Percentiles rank a stretch among this genome's conserved stretches.
Evolutionary conservation across 768 basidiomycete species (phyloP).

Genomic region (Russula abietina): DNA sequence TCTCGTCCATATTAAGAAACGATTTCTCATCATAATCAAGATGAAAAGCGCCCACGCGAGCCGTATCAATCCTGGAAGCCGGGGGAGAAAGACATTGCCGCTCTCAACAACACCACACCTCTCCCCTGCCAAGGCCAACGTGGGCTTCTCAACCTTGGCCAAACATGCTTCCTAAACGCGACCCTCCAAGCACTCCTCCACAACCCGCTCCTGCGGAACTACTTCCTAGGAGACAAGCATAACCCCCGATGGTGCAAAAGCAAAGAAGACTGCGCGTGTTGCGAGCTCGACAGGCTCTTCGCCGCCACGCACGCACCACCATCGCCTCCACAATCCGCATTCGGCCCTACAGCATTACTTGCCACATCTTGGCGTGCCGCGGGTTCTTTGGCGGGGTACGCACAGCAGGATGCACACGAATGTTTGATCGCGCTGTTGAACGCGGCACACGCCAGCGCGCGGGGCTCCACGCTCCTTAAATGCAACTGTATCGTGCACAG

Average conservation of each 20-base stretch:
- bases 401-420: conserved; percentile 93
- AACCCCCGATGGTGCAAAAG: conserved; percentile 68
- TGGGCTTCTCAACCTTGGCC: conserved; percentile 81
- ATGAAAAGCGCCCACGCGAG: conserved; percentile 38
- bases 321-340: conserved; percentile 42
- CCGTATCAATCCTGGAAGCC: conserved; percentile 48
- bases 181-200: conserved; percentile 84
- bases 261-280: conserved; percentile 71
- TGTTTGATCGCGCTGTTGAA: conserved; percentile 80
- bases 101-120: conserved; percentile 44
- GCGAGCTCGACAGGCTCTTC: conserved; percentile 89
- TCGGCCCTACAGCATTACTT: conserved; percentile 79
- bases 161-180: conserved; percentile 92
- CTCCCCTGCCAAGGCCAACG: conserved; percentile 80
- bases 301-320: conserved; percentile 50
- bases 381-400: conserved; percentile 80
- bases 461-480: conserved; percentile 65
- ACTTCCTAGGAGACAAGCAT: conserved; percentile 88
- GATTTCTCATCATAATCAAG: conserved; percentile 18
- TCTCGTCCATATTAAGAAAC: conserved; percentile 23
- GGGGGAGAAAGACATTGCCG: conserved; percentile 35
- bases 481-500: conserved; percentile 91
- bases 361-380: conserved; percentile 76
- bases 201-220: conserved; percentile 84
- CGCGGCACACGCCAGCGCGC: conserved; percentile 75